These are phyloP conservation scores for Ogataea nakhonphanomensis DNA, from an alignment of 805 yeast species.

Conservation along the genomic window DNA sequence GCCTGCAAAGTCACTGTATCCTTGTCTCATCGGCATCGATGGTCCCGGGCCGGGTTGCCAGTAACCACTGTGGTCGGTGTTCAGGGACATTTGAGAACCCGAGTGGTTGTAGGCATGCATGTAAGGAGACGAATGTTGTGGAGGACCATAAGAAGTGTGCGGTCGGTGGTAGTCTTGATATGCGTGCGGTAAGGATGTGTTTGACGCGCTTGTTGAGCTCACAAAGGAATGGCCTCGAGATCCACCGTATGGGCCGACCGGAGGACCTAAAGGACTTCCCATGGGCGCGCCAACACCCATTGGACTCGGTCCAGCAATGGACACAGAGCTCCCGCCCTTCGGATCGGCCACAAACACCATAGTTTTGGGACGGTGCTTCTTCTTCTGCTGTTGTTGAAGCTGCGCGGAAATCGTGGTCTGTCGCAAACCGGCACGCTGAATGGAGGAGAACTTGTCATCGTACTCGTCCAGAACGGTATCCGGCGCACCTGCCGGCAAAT, in stretches of 20 bases:
- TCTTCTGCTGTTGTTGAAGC: conserved; percentile 27
- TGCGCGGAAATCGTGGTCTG: conserved; percentile 29
- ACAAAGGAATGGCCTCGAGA: conserved; percentile 3
- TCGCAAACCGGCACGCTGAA: conserved; percentile 31
- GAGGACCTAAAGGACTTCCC: conserved; percentile 1
- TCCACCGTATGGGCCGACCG: conserved; percentile 2
- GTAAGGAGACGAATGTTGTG: not conserved
- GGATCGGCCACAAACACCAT: conserved; percentile 8
- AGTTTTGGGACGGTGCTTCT: conserved; percentile 28
- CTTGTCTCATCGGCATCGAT: too few relatives aligned
- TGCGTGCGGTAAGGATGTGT: conserved; percentile 2
- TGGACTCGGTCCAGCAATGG: conserved; percentile 2
- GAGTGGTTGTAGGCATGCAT: not conserved
- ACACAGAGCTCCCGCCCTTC: not conserved
- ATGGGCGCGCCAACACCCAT: not conserved
- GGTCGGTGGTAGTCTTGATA: conserved; percentile 2
- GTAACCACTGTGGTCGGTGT: conserved; percentile 3
- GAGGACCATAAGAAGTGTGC: not conserved
- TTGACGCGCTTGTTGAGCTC: conserved; percentile 8
- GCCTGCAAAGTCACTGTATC: too few relatives aligned
- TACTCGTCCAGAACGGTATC: conserved; percentile 18
- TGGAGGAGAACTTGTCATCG: conserved; percentile 29
- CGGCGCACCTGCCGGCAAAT: conserved; percentile 7
- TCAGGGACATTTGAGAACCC: conserved; percentile 1
- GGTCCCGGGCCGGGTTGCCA: not conserved